Evolutionary conservation across 805 yeast genomes (phyloP).

Genomic region (Yamadazyma insecticola): DNA sequence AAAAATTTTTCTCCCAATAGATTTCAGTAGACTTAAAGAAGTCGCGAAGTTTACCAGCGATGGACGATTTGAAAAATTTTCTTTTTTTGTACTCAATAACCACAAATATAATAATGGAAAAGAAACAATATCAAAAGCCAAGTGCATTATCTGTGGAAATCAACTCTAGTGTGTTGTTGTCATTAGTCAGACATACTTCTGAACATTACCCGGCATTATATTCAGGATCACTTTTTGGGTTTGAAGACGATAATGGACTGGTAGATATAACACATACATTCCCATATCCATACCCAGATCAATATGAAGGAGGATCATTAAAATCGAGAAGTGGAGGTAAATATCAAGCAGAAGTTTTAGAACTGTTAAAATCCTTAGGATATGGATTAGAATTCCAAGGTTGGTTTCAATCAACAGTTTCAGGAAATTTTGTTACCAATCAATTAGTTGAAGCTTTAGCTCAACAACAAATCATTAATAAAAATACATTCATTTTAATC

Average conservation of each 20-base stretch:
- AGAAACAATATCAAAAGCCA: constrained; percentile 27
- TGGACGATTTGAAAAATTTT: no score
- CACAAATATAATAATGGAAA: not conserved
- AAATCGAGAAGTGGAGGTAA: constrained; percentile 56
- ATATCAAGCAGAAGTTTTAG: constrained; percentile 65
- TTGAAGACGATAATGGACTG: constrained; percentile 51
- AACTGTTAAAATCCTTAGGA: constrained; percentile 53
- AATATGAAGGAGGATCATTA: constrained; percentile 58
- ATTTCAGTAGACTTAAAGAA: not conserved
- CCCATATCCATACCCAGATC: constrained; percentile 66
- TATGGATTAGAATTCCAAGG: constrained; percentile 71
- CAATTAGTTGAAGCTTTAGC: constrained; percentile 67
- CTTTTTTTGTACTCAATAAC: no score
- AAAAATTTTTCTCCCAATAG: not conserved
- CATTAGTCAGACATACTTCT: constrained; percentile 63
- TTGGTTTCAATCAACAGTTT: constrained; percentile 69
- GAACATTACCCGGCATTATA: constrained; percentile 58
- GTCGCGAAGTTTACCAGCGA: constrained; percentile 2
- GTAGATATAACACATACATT: constrained; percentile 56
- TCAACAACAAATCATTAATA: constrained; percentile 53
- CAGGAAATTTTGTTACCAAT: constrained; percentile 66
- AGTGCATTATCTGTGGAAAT: constrained; percentile 39
- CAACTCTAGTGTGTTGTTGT: constrained; percentile 50
- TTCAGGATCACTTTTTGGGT: constrained; percentile 73
- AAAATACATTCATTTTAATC: constrained; percentile 53